Percentiles rank a stretch among this genome's conserved stretches.
Evolutionary conservation across 768 basidiomycete genomes (phyloP).

Genomic region (Xerocomellus dryophilus): DNA sequence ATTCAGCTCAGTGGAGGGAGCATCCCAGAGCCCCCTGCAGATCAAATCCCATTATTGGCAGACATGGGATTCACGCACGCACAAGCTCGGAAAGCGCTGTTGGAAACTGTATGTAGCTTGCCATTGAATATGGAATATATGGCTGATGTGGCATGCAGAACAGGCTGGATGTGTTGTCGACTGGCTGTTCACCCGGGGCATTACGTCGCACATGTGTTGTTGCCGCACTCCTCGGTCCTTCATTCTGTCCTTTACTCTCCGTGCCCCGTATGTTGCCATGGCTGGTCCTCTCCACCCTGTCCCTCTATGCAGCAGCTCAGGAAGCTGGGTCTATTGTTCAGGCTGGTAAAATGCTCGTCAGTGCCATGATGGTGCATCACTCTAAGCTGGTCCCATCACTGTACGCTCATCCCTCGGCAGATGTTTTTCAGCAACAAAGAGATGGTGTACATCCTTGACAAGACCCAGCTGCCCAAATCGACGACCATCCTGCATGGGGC

Average conservation of each 20-base stretch:
- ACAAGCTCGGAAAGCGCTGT: slow-evolving; percentile 84
- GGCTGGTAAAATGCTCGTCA: slow-evolving; percentile 39
- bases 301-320: slow-evolving; percentile 8
- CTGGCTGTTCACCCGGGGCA: too few relatives aligned
- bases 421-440: slow-evolving; percentile 77
- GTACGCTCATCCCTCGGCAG: slow-evolving; percentile 31
- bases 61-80: slow-evolving; percentile 91
- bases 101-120: too few relatives aligned
- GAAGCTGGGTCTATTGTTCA: slow-evolving; percentile 16
- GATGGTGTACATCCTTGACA: slow-evolving; percentile 88
- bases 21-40: slow-evolving; percentile 58
- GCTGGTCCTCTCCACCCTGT: slow-evolving; percentile 7
- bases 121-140: too few relatives aligned
- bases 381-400: too few relatives aligned
- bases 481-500: slow-evolving; percentile 73
- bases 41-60: slow-evolving; percentile 67
- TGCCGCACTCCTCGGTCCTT: slow-evolving; percentile 12
- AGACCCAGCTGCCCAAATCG: slow-evolving; percentile 65
- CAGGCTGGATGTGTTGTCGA: too few relatives aligned
- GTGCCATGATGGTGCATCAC: slow-evolving; percentile 45
- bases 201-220: slow-evolving; percentile 79
- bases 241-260: not conserved
- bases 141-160: too few relatives aligned
- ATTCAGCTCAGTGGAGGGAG: slow-evolving; percentile 38
- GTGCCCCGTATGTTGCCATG: slow-evolving; percentile 7